phyloP scores from a whole-genome alignment of 2,329 filamentous ascomycete genomes.

The Gremmenia infestans region DNA sequence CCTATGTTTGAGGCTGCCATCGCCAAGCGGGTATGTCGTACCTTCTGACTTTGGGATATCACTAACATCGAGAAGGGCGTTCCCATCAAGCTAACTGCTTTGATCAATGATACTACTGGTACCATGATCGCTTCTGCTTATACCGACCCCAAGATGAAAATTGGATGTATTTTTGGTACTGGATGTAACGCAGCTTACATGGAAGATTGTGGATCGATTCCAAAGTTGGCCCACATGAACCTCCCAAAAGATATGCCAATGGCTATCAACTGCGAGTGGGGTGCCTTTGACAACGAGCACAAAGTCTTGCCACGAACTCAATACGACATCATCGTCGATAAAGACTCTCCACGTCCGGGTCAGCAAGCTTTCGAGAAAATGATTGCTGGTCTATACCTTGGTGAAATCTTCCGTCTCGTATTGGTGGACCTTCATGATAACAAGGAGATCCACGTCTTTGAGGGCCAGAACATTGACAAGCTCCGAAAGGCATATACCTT shows the following conservation, averaged over 20 bases:
- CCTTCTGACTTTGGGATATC: neutral
- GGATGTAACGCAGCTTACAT: conserved; percentile 98
- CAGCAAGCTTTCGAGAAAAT: conserved; percentile 98
- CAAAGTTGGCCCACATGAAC: conserved; percentile 89
- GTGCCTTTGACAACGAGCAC: conserved; percentile 93
- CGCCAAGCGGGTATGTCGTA: conserved; percentile 52
- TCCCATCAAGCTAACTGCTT: conserved; percentile 84
- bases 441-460: conserved; percentile 70
- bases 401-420: conserved; percentile 88
- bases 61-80: conserved; percentile 56
- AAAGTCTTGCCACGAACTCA: conserved; percentile 77
- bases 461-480: conserved; percentile 72
- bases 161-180: conserved; percentile 97
- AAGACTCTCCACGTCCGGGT: conserved; percentile 84
- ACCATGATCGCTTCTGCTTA: conserved; percentile 95
- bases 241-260: conserved; percentile 79
- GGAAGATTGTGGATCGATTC: conserved; percentile 85
- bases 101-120: conserved; percentile 97
- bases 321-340: conserved; percentile 84
- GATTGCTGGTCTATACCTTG: conserved; percentile 90
- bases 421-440: conserved; percentile 81
- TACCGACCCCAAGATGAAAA: conserved; percentile 88
- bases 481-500: conserved; percentile 84
- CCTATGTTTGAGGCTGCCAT: conserved; percentile 81
- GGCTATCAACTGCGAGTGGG: conserved; percentile 97